These are phyloP conservation scores for Vigna trinervia DNA, from an alignment of 306 rosid species.

Conservation along the genomic window DNA sequence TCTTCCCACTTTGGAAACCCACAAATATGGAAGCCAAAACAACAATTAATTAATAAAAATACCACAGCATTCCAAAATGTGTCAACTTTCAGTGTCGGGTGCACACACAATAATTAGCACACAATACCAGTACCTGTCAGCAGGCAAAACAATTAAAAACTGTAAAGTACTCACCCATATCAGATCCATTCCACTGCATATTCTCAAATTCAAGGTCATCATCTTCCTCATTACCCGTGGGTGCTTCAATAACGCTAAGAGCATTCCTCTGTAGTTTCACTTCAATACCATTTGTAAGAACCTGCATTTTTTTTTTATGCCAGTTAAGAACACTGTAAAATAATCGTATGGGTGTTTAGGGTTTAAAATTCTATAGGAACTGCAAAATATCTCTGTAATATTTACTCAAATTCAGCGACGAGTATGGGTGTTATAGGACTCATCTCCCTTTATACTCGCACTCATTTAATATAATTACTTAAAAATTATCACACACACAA, in stretches of 20 bases:
- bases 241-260: conserved; percentile 97
- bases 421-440: background rate
- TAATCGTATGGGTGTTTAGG: background rate
- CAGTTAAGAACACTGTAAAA: background rate
- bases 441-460: background rate
- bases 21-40: conserved; percentile 51
- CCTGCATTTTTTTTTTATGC: conserved; percentile 54
- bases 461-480: background rate
- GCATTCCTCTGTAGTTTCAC: conserved; percentile 98
- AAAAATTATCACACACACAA: too few species aligned
- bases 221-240: conserved; percentile 96
- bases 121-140: conserved; percentile 6
- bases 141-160: conserved; percentile 18
- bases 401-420: too few species aligned
- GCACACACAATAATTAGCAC: background rate
- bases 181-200: conserved; percentile 84
- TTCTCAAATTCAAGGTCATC: conserved; percentile 88
- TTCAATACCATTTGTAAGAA: conserved; percentile 96
- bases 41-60: conserved; percentile 42
- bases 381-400: too few species aligned
- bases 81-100: conserved; percentile 20
- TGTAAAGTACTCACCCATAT: conserved; percentile 73
- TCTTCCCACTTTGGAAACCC: conserved; percentile 54
- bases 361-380: background rate
- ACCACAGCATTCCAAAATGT: conserved; percentile 26